phyloP scores from a whole-genome alignment of 164 flowering plant genomes.

The Sextonia rubra region DNA sequence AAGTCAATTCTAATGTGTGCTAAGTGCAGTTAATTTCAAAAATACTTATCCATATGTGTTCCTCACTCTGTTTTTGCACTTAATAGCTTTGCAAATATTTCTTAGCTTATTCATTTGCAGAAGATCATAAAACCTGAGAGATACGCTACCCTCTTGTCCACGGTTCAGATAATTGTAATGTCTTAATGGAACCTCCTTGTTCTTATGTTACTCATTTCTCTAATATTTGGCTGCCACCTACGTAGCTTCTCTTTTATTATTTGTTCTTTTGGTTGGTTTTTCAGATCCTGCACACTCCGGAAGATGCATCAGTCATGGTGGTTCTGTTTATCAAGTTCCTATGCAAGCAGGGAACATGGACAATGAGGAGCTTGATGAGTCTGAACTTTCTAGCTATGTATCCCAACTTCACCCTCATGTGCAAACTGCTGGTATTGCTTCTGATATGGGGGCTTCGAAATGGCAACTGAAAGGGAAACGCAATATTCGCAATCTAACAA shows the following conservation, averaged over 20 bases:
- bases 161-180: neutral
- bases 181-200: neutral
- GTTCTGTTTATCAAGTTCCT: neutral
- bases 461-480: constrained; percentile 93
- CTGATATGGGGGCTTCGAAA: constrained; percentile 57
- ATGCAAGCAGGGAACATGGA: constrained; percentile 39
- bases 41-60: neutral
- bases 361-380: constrained; percentile 56
- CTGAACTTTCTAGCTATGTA: constrained; percentile 31
- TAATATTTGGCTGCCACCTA: neutral
- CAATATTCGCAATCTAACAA: constrained; percentile 55
- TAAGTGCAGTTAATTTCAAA: neutral
- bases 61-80: neutral
- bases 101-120: neutral
- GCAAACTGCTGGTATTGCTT: constrained; percentile 26
- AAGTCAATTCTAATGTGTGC: neutral
- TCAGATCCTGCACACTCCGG: constrained; percentile 12
- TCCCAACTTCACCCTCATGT: constrained; percentile 38
- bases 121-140: neutral
- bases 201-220: neutral
- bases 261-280: constrained; percentile 1
- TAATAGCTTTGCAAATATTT: neutral
- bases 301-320: neutral
- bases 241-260: neutral
- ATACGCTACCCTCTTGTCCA: neutral